phyloP scores from a whole-genome alignment of 78 protist species.

The Salpingoeca rosetta region DNA sequence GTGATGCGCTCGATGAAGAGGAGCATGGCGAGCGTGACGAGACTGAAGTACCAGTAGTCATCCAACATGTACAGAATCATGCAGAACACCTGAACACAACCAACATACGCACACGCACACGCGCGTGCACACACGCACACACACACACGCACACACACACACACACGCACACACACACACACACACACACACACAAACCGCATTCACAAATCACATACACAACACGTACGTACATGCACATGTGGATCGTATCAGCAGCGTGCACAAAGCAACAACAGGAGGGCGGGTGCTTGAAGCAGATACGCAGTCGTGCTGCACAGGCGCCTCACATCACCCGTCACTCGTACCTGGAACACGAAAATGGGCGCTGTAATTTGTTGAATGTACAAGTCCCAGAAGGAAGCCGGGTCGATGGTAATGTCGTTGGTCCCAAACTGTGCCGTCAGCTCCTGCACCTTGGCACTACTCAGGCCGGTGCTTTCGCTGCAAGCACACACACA shows the following conservation, averaged over 20 bases:
- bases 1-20: constrained; percentile 85
- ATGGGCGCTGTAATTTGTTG: constrained; percentile 96
- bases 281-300: constrained; percentile 19
- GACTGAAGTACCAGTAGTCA: constrained; percentile 80
- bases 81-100: constrained; percentile 88
- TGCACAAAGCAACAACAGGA: not conserved
- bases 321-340: no score
- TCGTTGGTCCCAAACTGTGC: constrained; percentile 6
- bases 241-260: not conserved
- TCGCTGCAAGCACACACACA: no score
- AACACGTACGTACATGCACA: no score
- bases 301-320: no score
- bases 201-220: not conserved
- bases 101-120: no score
- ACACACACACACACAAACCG: no score
- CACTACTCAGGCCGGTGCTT: no score
- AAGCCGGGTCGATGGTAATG: constrained; percentile 80
- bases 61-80: constrained; percentile 90
- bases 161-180: no score
- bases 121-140: no score
- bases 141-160: no score
- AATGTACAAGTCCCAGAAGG: constrained; percentile 65
- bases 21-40: constrained; percentile 91
- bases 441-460: not conserved
- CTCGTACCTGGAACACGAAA: no score